Percentiles rank a stretch among this genome's conserved stretches.
These are phyloP conservation scores for Xylariaceae sp. DNA, from an alignment of 2,329 filamentous ascomycete species.

Conservation along the genomic window DNA sequence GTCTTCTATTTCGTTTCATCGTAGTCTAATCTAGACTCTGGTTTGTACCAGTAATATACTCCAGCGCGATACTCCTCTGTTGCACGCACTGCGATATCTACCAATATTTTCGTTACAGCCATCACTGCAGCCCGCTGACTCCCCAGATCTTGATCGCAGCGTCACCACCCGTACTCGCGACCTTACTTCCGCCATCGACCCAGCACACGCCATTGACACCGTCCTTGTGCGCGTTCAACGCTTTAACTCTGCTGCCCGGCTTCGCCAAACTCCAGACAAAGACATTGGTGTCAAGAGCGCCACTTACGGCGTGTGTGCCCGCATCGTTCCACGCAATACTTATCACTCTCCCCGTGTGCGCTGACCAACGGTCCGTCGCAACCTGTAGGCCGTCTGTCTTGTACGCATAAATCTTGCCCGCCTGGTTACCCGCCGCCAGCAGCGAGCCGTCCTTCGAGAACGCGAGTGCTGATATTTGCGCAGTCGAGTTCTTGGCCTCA, in stretches of 20 bases:
- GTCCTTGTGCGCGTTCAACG: constrained; percentile 88
- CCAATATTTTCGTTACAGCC: background rate
- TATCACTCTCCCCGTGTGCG: constrained; percentile 55
- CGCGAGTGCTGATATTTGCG: constrained; percentile 71
- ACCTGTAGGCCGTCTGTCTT: constrained; percentile 56
- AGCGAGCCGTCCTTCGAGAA: constrained; percentile 76
- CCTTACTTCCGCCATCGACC: constrained; percentile 60
- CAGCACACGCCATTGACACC: constrained; percentile 86
- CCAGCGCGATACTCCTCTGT: background rate
- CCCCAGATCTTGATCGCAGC: constrained; percentile 88
- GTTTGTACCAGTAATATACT: no score
- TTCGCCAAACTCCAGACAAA: constrained; percentile 85
- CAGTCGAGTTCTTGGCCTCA: constrained; percentile 63
- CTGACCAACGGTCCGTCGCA: constrained; percentile 69
- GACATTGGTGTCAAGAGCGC: constrained; percentile 84
- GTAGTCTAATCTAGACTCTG: no score
- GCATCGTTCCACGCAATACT: constrained; percentile 70
- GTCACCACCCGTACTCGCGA: constrained; percentile 81
- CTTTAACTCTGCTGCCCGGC: constrained; percentile 80
- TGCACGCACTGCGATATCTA: background rate
- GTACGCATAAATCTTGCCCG: constrained; percentile 86
- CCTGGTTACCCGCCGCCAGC: constrained; percentile 76
- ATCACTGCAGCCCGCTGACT: constrained; percentile 51
- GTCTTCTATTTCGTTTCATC: no score
- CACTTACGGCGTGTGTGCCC: constrained; percentile 76